A percentile compares a stretch with the other conserved stretches of the same genome.
Evolutionary conservation across 805 yeast genomes (phyloP).

Genomic region (Candida pseudofarinosa): DNA sequence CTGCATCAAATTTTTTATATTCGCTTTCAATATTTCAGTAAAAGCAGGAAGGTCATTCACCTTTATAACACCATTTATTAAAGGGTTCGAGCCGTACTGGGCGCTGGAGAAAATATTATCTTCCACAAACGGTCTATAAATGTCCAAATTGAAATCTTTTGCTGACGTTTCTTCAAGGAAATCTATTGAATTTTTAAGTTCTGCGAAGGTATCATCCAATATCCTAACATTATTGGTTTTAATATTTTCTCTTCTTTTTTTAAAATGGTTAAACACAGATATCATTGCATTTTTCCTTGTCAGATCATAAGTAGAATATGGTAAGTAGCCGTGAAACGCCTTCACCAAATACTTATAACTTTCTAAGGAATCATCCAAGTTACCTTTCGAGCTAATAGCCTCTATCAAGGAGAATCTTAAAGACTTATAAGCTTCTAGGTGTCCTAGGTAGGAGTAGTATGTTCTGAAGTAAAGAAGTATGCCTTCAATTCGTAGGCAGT

Average conservation of each 20-base stretch:
- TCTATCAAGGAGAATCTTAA: slow-evolving; percentile 28
- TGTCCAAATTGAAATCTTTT: background rate
- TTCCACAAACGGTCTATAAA: slow-evolving; percentile 23
- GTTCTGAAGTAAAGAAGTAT: slow-evolving; percentile 32
- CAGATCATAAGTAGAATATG: background rate
- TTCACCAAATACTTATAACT: slow-evolving; percentile 19
- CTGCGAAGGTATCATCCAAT: background rate
- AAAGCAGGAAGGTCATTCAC: slow-evolving; percentile 32
- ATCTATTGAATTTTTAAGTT: slow-evolving; percentile 2
- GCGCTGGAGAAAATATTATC: slow-evolving; percentile 24
- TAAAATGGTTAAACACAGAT: slow-evolving; percentile 12
- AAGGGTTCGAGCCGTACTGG: slow-evolving; percentile 16
- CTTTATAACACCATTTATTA: slow-evolving; percentile 24
- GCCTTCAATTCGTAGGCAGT: slow-evolving; percentile 25
- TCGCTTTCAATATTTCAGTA: slow-evolving; percentile 14
- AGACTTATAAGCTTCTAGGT: slow-evolving; percentile 23
- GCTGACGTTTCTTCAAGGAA: slow-evolving; percentile 1
- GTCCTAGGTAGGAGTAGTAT: slow-evolving; percentile 32
- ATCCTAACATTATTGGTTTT: slow-evolving; percentile 9
- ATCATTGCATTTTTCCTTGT: slow-evolving; percentile 10
- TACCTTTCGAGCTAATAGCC: slow-evolving; percentile 20
- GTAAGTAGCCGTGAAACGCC: slow-evolving; percentile 18
- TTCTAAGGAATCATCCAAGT: slow-evolving; percentile 18
- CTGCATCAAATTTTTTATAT: slow-evolving; percentile 11
- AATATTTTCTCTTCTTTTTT: slow-evolving; percentile 22